These are phyloP conservation scores for Aspergillus sclerotialis DNA, from an alignment of 2,329 filamentous ascomycete genomes.

Conservation along the genomic window DNA sequence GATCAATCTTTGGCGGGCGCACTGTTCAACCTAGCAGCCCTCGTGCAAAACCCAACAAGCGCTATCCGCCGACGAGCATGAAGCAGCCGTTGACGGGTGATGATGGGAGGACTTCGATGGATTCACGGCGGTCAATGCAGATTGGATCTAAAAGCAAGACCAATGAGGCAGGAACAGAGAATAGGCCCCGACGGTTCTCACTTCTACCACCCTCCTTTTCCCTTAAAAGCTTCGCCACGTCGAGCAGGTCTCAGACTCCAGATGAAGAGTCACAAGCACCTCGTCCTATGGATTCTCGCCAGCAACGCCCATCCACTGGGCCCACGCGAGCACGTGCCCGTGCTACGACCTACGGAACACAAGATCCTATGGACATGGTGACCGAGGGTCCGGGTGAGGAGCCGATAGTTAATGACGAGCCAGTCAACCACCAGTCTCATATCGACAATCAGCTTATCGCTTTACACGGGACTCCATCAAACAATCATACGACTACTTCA, in stretches of 20 bases:
- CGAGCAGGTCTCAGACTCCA: constrained; percentile 44
- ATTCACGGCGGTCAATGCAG: constrained; percentile 68
- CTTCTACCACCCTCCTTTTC: constrained; percentile 60
- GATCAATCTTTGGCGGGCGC: constrained; percentile 67
- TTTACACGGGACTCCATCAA: constrained; percentile 28
- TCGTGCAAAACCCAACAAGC: constrained; percentile 49
- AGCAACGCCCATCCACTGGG: constrained; percentile 31
- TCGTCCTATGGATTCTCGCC: constrained; percentile 27
- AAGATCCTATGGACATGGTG: constrained; percentile 23
- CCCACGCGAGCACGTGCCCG: constrained; percentile 20
- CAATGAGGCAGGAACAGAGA: constrained; percentile 57
- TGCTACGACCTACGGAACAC: constrained; percentile 25
- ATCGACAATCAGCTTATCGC: constrained; percentile 37
- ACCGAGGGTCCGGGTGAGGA: constrained; percentile 23
- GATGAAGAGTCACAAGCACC: constrained; percentile 32
- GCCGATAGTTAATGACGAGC: constrained; percentile 15
- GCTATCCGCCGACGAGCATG: constrained; percentile 91
- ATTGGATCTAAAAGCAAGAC: constrained; percentile 63
- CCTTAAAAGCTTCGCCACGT: constrained; percentile 57
- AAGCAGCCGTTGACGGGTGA: constrained; percentile 59
- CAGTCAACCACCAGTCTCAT: constrained; percentile 33
- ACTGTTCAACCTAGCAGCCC: constrained; percentile 25
- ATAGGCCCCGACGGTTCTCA: constrained; percentile 63
- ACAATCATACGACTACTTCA: constrained; percentile 18
- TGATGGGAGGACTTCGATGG: constrained; percentile 59